Evolutionary conservation across 2,329 filamentous ascomycete genomes (phyloP).

Genomic region (Clarireedia sp.): DNA sequence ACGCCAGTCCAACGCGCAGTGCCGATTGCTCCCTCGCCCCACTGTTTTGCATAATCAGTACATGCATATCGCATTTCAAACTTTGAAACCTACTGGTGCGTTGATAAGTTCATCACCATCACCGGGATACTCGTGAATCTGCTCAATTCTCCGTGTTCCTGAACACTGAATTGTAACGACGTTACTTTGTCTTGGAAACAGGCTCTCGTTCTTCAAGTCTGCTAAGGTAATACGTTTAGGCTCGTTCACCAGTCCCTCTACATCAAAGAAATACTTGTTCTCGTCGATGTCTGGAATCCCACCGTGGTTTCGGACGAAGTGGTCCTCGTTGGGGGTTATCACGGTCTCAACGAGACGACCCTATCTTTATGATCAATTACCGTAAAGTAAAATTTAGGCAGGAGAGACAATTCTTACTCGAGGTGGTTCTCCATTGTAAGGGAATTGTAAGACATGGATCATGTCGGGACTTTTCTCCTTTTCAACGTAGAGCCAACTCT

Average conservation of each 20-base stretch:
- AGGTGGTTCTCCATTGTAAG: constrained; percentile 56
- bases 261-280: constrained; percentile 18
- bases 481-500: constrained; percentile 48
- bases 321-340: constrained; percentile 53
- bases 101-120: constrained; percentile 55
- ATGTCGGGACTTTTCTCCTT: constrained; percentile 52
- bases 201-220: constrained; percentile 16
- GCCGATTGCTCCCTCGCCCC: constrained; percentile 61
- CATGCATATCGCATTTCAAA: too few relatives aligned
- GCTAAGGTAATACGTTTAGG: constrained; percentile 16
- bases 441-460: constrained; percentile 54
- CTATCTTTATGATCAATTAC: neutral
- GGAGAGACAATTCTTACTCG: constrained; percentile 22
- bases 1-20: constrained; percentile 57
- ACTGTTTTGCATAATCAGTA: constrained; percentile 30
- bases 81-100: constrained; percentile 24
- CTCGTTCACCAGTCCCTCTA: constrained; percentile 18
- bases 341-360: constrained; percentile 42
- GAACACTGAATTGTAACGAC: constrained; percentile 58
- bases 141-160: constrained; percentile 61
- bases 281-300: constrained; percentile 59
- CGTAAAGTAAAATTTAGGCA: neutral
- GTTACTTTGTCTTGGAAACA: constrained; percentile 31
- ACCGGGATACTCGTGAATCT: constrained; percentile 57
- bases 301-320: constrained; percentile 66